These are phyloP conservation scores for Mucor mucedo DNA, from an alignment of 371 early-diverging fungal genomes.

Conservation along the genomic window DNA sequence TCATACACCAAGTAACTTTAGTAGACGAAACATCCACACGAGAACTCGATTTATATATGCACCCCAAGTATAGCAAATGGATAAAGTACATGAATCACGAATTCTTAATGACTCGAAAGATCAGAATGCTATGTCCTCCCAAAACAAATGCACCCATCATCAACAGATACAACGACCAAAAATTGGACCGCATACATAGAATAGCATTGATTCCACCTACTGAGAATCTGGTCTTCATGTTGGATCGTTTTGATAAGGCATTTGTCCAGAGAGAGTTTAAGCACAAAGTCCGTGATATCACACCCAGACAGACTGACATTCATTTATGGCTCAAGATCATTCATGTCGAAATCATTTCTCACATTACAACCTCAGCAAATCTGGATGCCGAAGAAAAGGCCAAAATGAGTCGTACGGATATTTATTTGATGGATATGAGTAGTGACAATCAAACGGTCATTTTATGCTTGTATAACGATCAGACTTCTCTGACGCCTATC, in stretches of 20 bases:
- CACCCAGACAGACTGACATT: not conserved
- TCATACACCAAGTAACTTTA: slow-evolving; percentile 27
- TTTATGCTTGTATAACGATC: slow-evolving; percentile 41
- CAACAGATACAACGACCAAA: slow-evolving; percentile 15
- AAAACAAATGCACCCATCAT: slow-evolving; percentile 29
- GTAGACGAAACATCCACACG: slow-evolving; percentile 19
- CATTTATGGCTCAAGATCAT: slow-evolving; percentile 47
- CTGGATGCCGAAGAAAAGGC: slow-evolving; percentile 9
- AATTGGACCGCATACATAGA: slow-evolving; percentile 14
- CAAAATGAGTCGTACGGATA: slow-evolving; percentile 29
- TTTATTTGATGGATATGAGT: slow-evolving; percentile 42
- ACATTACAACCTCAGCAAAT: slow-evolving; percentile 15
- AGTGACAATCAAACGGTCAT: slow-evolving; percentile 34
- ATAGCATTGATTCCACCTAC: slow-evolving; percentile 42
- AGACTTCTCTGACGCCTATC: slow-evolving; percentile 31
- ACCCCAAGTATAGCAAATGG: slow-evolving; percentile 34
- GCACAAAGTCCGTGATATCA: slow-evolving; percentile 20
- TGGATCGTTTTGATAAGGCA: slow-evolving; percentile 27
- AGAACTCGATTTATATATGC: slow-evolving; percentile 32
- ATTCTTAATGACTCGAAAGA: slow-evolving; percentile 21
- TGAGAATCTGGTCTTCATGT: slow-evolving; percentile 35
- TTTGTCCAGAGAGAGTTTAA: slow-evolving; percentile 38
- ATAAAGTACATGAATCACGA: slow-evolving; percentile 12
- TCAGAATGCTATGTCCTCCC: slow-evolving; percentile 34
- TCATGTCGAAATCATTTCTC: slow-evolving; percentile 36